Evolutionary conservation across 371 early-diverging fungal genomes (phyloP).

Genomic region (Actinomortierella wolfii): DNA sequence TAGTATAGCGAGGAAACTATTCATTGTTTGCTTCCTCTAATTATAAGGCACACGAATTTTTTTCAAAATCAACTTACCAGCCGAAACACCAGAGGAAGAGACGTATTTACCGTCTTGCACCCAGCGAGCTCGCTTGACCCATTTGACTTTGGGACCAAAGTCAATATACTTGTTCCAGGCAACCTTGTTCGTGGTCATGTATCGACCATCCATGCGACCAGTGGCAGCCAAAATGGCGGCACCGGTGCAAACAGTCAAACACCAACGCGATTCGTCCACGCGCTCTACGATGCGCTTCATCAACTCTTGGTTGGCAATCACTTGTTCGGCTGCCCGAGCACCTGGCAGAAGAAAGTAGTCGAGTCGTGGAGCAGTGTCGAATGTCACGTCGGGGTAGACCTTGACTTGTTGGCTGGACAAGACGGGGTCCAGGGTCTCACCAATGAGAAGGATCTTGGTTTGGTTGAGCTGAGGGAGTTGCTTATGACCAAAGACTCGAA

Average conservation of each 20-base stretch:
- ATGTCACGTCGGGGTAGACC: conserved; percentile 19
- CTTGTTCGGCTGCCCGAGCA: conserved; percentile 1
- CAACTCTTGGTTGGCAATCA: not conserved
- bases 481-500: conserved; percentile 41
- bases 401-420: conserved; percentile 25
- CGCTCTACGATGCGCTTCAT: conserved; percentile 17
- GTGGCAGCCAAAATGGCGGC: conserved; percentile 49
- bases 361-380: conserved; percentile 23
- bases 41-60: too few relatives aligned
- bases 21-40: not conserved
- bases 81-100: conserved; percentile 41
- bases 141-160: conserved; percentile 34
- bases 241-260: conserved; percentile 53
- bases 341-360: conserved; percentile 34
- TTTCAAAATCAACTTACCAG: conserved; percentile 2
- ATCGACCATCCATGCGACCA: conserved; percentile 48
- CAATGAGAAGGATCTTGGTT: conserved; percentile 28
- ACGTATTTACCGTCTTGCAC: conserved; percentile 46
- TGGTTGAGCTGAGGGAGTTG: conserved; percentile 11
- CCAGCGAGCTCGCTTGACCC: conserved; percentile 49
- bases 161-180: conserved; percentile 13
- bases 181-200: conserved; percentile 54
- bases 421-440: conserved; percentile 12
- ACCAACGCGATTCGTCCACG: conserved; percentile 28
- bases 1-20: not conserved